Conservation (phyloP, 176 grass and related monocot genomes). For the Aegilops longissima region DNA sequence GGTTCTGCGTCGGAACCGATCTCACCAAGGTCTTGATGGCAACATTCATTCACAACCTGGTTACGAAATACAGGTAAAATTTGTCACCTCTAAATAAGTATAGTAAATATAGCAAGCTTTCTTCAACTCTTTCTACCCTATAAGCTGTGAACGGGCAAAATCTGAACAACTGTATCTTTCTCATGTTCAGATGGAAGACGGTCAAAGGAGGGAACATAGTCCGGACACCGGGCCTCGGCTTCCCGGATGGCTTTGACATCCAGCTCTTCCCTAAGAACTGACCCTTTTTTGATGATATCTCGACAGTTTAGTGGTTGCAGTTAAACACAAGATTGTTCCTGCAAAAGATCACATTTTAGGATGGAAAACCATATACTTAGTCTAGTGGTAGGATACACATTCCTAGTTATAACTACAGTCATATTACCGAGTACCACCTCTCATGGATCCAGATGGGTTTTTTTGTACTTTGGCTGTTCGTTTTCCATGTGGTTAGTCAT, state of each 20-base stretch:
- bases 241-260: conserved; percentile 78
- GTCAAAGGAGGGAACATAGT: conserved; percentile 82
- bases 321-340: conserved; percentile 15
- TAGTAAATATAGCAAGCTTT: neutral
- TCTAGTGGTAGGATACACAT: conserved; percentile 40
- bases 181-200: conserved; percentile 48
- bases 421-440: conserved; percentile 33
- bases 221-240: conserved; percentile 66
- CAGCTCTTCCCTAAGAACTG: conserved; percentile 55
- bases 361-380: conserved; percentile 37
- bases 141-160: neutral
- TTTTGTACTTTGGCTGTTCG: conserved; percentile 47
- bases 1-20: conserved; percentile 60
- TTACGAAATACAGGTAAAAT: conserved; percentile 71
- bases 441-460: conserved; percentile 26
- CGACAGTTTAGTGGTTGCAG: neutral
- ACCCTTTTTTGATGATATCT: conserved; percentile 18
- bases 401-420: conserved; percentile 31
- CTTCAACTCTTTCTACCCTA: no score
- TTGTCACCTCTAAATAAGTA: neutral
- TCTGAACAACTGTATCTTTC: conserved; percentile 17
- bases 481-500: conserved; percentile 66
- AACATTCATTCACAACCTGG: conserved; percentile 72
- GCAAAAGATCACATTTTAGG: conserved; percentile 38
- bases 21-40: conserved; percentile 66